Base-by-base conservation (phyloP, 2,329 filamentous ascomycete genomes). In the Aschersonia sp. region DNA sequence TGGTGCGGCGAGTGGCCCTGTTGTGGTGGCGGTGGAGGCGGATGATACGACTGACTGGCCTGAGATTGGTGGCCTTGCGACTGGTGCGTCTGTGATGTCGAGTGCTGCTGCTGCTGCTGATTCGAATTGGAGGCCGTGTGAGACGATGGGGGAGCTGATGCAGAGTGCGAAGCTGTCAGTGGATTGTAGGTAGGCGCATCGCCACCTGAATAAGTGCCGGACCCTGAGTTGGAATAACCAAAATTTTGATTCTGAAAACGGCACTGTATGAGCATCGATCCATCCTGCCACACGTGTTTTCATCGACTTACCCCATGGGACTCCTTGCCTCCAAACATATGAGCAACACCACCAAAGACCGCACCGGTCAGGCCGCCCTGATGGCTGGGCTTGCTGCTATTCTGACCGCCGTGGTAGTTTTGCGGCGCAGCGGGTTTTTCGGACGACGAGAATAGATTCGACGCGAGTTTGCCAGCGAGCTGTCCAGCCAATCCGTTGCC, bases 211-310 rank as follows among this genome's bases (percentile, higher is more conserved):
- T 85, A 86, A 39, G 70, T 69, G 43, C 71, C 60, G 42, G 73
- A 67, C 42, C 71, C 72, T 4, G 69, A 61, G 55, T 75, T 75
- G 29, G 76, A 78, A 60, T 83, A 83, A 33, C 79, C 81, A 58
- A 76, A 86, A 57, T 73, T 76, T 53, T 78, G 71, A 50, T 67
- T 66, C 68, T 75, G 52, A 31, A 52, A 32, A 33, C 11, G 5
- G 7, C 9, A 33, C 22, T 22, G 5, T 14, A 46, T 55, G 46
- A 63, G 50, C 22, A 22, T 22, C 2, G 22, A 22, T 43, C 10
- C 6, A 32, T n/a, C n/a, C 10, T 42, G 10, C 41, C 8, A n/a
- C 37, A 37, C 35, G 35, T 12, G 12, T 6, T 29, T 11, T 33
- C 11, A 32, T 6, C 29, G 14, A 46, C 49, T 49, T 47, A 51